A percentile compares a stretch with the other conserved stretches of the same genome.
phyloP scores from a whole-genome alignment of 1,139 yeast species.

The Meyerozyma elateridarum region DNA sequence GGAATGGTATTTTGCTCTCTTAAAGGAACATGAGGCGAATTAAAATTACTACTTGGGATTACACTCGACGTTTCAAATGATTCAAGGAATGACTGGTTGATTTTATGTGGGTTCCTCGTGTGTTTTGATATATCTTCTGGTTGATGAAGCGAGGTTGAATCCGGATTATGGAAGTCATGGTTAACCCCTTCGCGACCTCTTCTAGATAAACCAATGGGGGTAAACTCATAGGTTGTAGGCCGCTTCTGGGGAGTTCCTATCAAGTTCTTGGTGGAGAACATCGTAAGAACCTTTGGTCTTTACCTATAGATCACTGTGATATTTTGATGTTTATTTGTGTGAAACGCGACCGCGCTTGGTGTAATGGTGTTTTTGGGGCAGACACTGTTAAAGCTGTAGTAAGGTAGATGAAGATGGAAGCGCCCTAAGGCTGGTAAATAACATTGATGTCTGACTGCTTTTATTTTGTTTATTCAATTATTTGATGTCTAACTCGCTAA shows the following conservation, averaged over 20 bases:
- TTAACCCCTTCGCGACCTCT: no score
- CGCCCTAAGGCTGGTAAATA: no score
- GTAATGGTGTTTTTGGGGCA: no score
- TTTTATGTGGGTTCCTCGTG: not conserved
- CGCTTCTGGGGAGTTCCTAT: constrained; percentile 25
- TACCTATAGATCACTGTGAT: no score
- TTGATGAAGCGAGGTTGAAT: constrained; percentile 6
- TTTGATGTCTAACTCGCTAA: no score
- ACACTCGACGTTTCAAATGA: constrained; percentile 2
- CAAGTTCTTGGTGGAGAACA: constrained; percentile 17
- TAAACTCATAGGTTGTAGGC: constrained; percentile 27
- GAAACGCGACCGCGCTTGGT: constrained; percentile 6
- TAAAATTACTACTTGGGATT: constrained; percentile 1
- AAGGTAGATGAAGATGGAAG: not conserved
- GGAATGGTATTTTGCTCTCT: not conserved
- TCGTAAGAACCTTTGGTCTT: no score
- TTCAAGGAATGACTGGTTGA: constrained; percentile 3
- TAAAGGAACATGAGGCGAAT: constrained; percentile 1
- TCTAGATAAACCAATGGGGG: constrained; percentile 35
- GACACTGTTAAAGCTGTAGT: not conserved
- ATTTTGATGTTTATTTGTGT: constrained; percentile 4
- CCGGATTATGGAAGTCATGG: no score
- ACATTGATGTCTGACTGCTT: no score
- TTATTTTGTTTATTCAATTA: no score
- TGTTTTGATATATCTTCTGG: not conserved